phyloP scores from a whole-genome alignment of 225 moss, liverwort and hornwort species.

The Pseudoscleropodium purum region DNA sequence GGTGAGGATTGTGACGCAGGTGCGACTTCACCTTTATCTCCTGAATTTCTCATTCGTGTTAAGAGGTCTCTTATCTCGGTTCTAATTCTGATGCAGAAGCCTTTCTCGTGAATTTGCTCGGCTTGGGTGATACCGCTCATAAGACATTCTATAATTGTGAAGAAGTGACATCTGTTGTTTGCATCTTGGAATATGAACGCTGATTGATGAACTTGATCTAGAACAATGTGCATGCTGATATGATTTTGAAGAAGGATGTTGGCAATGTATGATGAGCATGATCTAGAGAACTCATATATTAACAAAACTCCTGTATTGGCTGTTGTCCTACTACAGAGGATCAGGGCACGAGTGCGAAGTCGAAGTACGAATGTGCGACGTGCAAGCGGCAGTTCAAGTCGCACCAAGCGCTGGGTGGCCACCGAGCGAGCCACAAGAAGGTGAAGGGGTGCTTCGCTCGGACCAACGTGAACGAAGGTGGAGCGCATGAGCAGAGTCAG shows the following conservation, averaged over 20 bases:
- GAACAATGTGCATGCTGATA: not conserved
- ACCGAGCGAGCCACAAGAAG: slow-evolving; percentile 97
- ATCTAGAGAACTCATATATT: not conserved
- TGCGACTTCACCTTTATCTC: not conserved
- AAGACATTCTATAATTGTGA: not conserved
- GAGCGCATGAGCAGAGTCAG: slow-evolving; percentile 41
- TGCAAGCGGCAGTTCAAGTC: slow-evolving; percentile 89
- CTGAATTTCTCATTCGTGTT: not conserved
- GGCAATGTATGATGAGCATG: not conserved
- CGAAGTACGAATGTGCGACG: slow-evolving; percentile 77
- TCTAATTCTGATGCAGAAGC: not conserved
- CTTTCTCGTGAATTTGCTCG: not conserved
- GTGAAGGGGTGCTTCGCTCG: slow-evolving; percentile 94
- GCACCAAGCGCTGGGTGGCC: slow-evolving; percentile 93
- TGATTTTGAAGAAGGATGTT: not conserved
- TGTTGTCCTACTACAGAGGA: slow-evolving; percentile 14
- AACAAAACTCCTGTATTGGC: not conserved
- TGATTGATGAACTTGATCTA: not conserved
- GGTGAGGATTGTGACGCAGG: slow-evolving; percentile 52
- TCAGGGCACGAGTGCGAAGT: slow-evolving; percentile 28
- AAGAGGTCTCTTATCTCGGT: not conserved
- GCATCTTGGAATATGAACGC: not conserved
- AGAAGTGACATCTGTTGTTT: not conserved
- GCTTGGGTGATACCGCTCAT: not conserved
- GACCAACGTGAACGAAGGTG: slow-evolving; percentile 53